Conservation (phyloP, 176 grass and related monocot genomes). For the Carex kokanica region DNA sequence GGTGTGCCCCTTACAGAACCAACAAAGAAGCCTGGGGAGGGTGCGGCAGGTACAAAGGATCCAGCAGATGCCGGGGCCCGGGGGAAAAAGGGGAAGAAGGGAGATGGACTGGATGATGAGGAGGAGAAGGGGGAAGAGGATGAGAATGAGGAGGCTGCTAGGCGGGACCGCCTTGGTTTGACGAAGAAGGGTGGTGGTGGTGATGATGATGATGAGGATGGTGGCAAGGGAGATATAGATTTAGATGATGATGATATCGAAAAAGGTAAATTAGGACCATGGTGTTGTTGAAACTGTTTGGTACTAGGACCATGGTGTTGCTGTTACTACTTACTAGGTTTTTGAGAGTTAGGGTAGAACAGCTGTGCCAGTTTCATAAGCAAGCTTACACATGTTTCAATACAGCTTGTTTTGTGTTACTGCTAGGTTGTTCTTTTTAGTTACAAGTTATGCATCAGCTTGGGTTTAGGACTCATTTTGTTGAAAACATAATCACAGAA, state of each 20-base stretch:
- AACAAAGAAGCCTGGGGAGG: conserved; percentile 32
- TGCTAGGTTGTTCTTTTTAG: not conserved
- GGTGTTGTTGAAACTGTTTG: not conserved
- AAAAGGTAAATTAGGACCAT: conserved; percentile 44
- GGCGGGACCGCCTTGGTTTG: conserved; percentile 36
- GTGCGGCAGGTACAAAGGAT: conserved; percentile 23
- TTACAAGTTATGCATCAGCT: not conserved
- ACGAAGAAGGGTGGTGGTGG: conserved; percentile 34
- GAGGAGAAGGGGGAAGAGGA: conserved; percentile 43
- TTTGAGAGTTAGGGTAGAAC: not conserved
- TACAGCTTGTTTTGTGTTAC: not conserved
- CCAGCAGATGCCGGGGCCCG: conserved; percentile 21
- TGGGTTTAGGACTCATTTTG: not conserved
- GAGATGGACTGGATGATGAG: conserved; percentile 48
- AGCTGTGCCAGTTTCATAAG: not conserved
- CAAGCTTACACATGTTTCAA: not conserved
- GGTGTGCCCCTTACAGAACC: conserved; percentile 31
- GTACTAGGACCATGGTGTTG: not conserved
- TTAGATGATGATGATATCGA: conserved; percentile 78
- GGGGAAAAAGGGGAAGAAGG: conserved; percentile 47
- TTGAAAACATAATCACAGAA: not conserved
- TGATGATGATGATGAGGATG: conserved; percentile 76
- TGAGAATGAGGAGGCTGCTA: conserved; percentile 39
- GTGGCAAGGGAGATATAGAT: conserved; percentile 61
- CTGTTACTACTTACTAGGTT: not conserved